These are phyloP conservation scores for Psilocybe cubensis DNA, from an alignment of 768 basidiomycete genomes.

Conservation along the genomic window DNA sequence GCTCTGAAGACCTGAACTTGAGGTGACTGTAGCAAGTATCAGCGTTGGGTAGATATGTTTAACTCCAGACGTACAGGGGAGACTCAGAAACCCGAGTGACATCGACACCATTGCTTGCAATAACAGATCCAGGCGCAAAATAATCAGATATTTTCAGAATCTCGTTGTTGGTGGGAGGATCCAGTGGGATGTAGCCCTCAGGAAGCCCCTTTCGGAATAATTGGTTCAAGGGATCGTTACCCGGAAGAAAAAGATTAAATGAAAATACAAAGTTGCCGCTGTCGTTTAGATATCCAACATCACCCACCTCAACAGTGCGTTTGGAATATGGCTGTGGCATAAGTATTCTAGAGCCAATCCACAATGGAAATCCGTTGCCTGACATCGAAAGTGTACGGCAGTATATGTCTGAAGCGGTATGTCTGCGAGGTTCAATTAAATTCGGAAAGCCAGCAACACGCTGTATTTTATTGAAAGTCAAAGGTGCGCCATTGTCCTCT, in stretches of 20 bases:
- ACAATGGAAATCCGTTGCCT: neutral
- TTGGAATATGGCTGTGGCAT: neutral
- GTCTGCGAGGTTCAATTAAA: neutral
- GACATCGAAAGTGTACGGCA: neutral
- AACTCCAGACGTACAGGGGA: too few relatives aligned
- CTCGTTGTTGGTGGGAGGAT: too few relatives aligned
- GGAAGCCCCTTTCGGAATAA: too few relatives aligned
- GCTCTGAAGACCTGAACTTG: too few relatives aligned
- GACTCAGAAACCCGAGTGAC: too few relatives aligned
- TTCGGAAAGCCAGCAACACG: neutral
- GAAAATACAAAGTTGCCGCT: neutral
- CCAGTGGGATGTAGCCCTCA: too few relatives aligned
- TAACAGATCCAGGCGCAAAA: too few relatives aligned
- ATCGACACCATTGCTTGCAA: too few relatives aligned
- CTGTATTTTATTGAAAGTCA: too few relatives aligned
- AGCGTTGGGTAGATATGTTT: too few relatives aligned
- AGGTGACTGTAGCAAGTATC: too few relatives aligned
- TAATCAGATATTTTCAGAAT: neutral
- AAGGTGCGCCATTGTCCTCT: too few relatives aligned
- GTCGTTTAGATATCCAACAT: neutral
- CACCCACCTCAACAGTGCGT: neutral
- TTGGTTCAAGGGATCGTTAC: neutral
- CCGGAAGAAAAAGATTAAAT: neutral
- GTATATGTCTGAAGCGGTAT: neutral
- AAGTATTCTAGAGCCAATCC: neutral